Evolutionary conservation across 148 eudicot genomes (phyloP).

Genomic region (Diospyros kaki): DNA sequence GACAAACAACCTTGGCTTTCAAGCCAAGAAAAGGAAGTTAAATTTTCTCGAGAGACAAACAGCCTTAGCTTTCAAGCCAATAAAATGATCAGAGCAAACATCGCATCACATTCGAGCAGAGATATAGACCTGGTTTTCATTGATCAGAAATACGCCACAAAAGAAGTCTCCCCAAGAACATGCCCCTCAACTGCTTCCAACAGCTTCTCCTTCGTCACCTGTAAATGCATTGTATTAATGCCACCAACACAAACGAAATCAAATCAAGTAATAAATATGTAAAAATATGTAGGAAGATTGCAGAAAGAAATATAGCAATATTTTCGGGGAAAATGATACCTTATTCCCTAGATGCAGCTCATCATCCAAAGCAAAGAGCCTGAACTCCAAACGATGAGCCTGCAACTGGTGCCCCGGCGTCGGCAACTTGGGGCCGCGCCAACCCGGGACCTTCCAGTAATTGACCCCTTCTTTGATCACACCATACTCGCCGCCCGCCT

Average conservation of each 20-base stretch:
- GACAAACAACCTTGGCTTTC: too few species aligned
- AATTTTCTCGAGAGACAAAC: too few species aligned
- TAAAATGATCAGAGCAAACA: too few species aligned
- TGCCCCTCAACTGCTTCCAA: conserved; percentile 55
- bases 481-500: conserved; percentile 39
- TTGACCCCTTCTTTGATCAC: conserved; percentile 56
- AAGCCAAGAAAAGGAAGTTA: too few species aligned
- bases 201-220: conserved; percentile 75
- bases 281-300: too few species aligned
- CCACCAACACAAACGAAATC: background rate
- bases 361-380: conserved; percentile 68
- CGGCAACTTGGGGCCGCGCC: conserved; percentile 56
- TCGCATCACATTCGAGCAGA: too few species aligned
- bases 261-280: background rate
- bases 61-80: too few species aligned
- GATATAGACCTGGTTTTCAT: background rate
- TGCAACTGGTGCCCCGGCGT: conserved; percentile 45
- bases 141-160: conserved; percentile 41
- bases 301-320: background rate
- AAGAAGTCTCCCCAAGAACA: conserved; percentile 55
- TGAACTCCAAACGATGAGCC: conserved; percentile 70
- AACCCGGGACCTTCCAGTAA: conserved; percentile 63
- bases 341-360: conserved; percentile 55
- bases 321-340: conserved; percentile 23
- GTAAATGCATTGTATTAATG: conserved; percentile 1